Base-by-base conservation (phyloP, 495 filamentous ascomycete genomes). In the Staphylotrichum longicolle region DNA sequence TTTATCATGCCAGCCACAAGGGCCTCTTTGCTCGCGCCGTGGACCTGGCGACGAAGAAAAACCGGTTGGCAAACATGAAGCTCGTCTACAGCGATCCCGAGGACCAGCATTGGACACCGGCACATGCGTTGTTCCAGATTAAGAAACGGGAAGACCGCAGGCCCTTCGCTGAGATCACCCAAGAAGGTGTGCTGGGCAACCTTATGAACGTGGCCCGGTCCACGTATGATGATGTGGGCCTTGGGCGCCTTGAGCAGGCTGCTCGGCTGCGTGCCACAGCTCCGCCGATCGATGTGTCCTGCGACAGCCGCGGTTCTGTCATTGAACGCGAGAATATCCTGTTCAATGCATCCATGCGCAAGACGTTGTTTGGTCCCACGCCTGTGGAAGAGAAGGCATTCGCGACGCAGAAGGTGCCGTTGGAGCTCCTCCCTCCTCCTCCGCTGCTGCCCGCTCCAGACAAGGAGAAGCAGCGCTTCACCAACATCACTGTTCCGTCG, bases 401-500 rank as follows among this genome's bases (percentile, higher is more conserved):
- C 27, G 77, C 97, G 9, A 79, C 85, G 47, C 80, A 83, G 53
- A 88, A 89, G 68, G 68, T 91, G 9, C 85, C 90, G 27, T 78
- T 84, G 10, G 71, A 78, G 8, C 77, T 78, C 20, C 91, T 88
- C 67, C 86, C 91, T 8, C 67, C 80, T 7, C 76, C 81, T 8
- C 76, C 81, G 63, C 82, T 91, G 70, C 78, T 96, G 4, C 92
- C 94, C 39, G 72, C 78, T 14, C 92, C 94, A 7, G 83, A 88
- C 39, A 90, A 89, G 30, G 81, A 86, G 66, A 93, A 93, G 74
- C 81, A 83, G 56, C 85, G 89, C 34, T 97, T 91, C 75, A 96
- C 89, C 39, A 87, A 91, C 68, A 95, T 99, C 67, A 84, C 88
- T 63, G 92, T 97, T 37, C 94, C 94, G 0, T 96, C 91, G n/a